Conservation (phyloP, 2,329 filamentous ascomycete genomes). For the Paramyrothecium roridum region DNA sequence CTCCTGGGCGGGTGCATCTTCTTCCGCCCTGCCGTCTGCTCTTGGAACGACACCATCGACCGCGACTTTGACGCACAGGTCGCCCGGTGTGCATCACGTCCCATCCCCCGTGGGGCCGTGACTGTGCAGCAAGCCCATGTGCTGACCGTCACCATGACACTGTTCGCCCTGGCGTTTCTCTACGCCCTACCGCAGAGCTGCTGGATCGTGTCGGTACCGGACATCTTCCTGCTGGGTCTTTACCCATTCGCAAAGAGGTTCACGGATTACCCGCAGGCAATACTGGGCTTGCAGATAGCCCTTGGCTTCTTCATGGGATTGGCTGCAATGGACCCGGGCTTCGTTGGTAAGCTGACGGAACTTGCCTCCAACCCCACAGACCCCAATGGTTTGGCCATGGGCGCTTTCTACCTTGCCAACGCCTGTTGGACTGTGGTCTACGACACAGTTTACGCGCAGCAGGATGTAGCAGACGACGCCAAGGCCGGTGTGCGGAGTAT, state of each 20-base stretch:
- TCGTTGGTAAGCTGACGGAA: no score
- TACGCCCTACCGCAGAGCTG: conserved; percentile 14
- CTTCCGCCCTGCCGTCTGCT: conserved; percentile 5
- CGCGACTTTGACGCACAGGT: conserved; percentile 26
- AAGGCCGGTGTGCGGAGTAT: conserved; percentile 28
- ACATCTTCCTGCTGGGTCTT: conserved; percentile 21
- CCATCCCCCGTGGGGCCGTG: conserved; percentile 30
- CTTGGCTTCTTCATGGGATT: conserved; percentile 26
- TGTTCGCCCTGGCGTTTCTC: conserved; percentile 13
- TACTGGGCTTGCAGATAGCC: conserved; percentile 28
- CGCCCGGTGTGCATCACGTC: conserved; percentile 24
- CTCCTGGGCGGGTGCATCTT: conserved; percentile 17
- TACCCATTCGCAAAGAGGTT: conserved; percentile 33
- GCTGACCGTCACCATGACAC: conserved; percentile 23
- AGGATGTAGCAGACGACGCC: conserved; percentile 28
- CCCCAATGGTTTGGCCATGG: conserved; percentile 1
- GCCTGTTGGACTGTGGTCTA: conserved; percentile 28
- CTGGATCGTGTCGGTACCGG: conserved; percentile 20
- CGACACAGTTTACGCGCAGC: conserved; percentile 32
- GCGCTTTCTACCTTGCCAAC: conserved; percentile 16
- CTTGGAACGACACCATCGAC: conserved; percentile 33
- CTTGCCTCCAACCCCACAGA: no score
- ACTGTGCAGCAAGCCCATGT: conserved; percentile 19
- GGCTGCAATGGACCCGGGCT: conserved; percentile 18
- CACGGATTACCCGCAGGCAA: conserved; percentile 29